phyloP scores from a whole-genome alignment of 2,329 filamentous ascomycete species.

The Canariomyces notabilis region DNA sequence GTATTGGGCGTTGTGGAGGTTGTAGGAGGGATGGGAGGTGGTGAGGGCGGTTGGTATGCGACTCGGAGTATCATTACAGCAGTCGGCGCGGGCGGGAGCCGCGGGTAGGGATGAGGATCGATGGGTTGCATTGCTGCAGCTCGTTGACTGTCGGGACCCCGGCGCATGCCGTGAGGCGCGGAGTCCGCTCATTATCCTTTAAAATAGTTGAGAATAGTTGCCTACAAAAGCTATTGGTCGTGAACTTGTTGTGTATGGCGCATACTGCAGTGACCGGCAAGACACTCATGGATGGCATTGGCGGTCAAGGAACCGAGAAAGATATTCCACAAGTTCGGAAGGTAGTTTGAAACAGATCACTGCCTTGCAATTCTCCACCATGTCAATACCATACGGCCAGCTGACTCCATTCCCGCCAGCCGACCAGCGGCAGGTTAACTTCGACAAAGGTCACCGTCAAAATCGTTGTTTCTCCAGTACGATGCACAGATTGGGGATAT shows the following conservation, averaged over 20 bases:
- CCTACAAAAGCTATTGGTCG: background rate
- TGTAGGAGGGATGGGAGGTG: background rate
- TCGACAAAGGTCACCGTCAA: no score
- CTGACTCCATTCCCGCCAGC: no score
- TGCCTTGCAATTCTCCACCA: background rate
- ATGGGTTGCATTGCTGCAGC: background rate
- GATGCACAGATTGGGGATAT: no score
- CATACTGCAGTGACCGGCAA: no score
- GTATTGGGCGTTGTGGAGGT: background rate
- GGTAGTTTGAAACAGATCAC: no score
- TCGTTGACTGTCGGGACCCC: background rate
- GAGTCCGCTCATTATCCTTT: slow-evolving; percentile 11
- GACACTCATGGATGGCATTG: no score
- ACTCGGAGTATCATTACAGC: background rate
- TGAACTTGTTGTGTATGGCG: background rate
- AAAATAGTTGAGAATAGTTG: background rate
- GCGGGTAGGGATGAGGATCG: slow-evolving; percentile 7
- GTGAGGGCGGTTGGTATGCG: background rate
- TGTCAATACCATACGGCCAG: background rate
- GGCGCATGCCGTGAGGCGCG: slow-evolving; percentile 19
- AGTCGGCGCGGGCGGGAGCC: slow-evolving; percentile 7
- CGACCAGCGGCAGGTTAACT: no score
- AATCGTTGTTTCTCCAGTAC: no score
- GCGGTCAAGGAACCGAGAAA: background rate
- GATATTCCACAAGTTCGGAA: background rate